Base-by-base conservation (phyloP, 495 filamentous ascomycete species). In the Staphylotrichum tortipilum region DNA sequence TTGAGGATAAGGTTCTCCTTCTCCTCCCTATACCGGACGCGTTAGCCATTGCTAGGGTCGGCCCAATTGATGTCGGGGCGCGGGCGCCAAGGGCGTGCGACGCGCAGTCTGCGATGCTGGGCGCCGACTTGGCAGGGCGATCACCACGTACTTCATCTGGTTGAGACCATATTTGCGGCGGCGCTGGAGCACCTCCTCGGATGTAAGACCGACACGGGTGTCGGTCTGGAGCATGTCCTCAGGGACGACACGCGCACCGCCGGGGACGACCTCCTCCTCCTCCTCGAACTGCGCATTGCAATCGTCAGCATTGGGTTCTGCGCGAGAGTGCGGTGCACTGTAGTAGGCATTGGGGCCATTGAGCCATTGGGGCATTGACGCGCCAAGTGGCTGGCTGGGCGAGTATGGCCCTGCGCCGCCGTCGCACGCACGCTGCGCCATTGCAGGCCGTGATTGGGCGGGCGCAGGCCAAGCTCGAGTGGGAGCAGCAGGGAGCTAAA, bases 121-220 rank as follows among this genome's bases (percentile, higher is more conserved):
- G 15, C 10, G 30, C 42, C 26, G 17, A 19, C 14, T 15, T 19
- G 18, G 34, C 19, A 17, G n/a, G 21, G 10, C 28, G 30, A 14
- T 38, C 37, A 12, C 30, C 30, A 49, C 35, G 15, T 30, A 39
- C 56, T 86, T 89, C 83, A 95, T 84, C 64, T 85, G 79, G 60
- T 95, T 95, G 61, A 85, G 72, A 67, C 89, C 89, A 68, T 84
- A 88, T 67, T 85, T 88, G 65, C 78, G 86, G 42, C 86, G 80
- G 26, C 86, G 80, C 50, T 69, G 58, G 36, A 68, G 37, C 19
- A 91, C 85, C 67, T 94, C 84, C n/a, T 63, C 55, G 23, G 80
- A 72, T n/a, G 76, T 84, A 8, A 95, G 78, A 76, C 89, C 89
- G 21, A 63, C 57, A 41, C 74, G 75, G 24, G 79, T 81, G 54